Evolutionary conservation across 768 basidiomycete genomes (phyloP).

Genomic region (Lanmaoa rubissima): DNA sequence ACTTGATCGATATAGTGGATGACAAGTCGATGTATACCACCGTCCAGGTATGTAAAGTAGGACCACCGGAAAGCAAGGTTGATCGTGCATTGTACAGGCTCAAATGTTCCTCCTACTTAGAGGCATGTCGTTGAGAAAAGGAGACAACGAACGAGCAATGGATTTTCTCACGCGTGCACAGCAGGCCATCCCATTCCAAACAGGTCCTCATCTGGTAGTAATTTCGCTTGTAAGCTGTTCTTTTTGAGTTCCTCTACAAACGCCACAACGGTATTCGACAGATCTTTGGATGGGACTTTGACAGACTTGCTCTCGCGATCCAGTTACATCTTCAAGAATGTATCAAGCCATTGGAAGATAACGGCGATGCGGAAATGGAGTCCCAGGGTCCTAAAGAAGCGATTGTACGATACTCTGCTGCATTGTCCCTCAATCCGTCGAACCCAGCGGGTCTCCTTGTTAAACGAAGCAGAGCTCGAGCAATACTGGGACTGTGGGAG

Average conservation of each 20-base stretch:
- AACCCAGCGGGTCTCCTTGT: not conserved
- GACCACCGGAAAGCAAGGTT: not conserved
- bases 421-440: not conserved
- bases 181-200: not conserved
- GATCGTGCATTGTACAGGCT: not conserved
- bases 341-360: too few species aligned
- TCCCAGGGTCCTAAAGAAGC: not conserved
- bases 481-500: not conserved
- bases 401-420: conserved; percentile 1
- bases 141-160: not conserved
- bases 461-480: conserved; percentile 4
- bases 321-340: too few species aligned
- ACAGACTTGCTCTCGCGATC: too few species aligned
- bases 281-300: too few species aligned
- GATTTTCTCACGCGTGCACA: not conserved
- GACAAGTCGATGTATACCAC: not conserved
- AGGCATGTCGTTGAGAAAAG: not conserved
- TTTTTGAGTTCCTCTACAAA: too few species aligned
- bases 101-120: conserved; percentile 2
- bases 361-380: conserved; percentile 1
- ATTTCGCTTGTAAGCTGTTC: conserved; percentile 10
- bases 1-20: not conserved
- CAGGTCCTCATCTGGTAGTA: not conserved
- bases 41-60: conserved; percentile 6
- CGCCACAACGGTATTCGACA: too few species aligned